These are phyloP conservation scores for Fusarium begoniae DNA, from an alignment of 2,329 filamentous ascomycete genomes.

Conservation along the genomic window DNA sequence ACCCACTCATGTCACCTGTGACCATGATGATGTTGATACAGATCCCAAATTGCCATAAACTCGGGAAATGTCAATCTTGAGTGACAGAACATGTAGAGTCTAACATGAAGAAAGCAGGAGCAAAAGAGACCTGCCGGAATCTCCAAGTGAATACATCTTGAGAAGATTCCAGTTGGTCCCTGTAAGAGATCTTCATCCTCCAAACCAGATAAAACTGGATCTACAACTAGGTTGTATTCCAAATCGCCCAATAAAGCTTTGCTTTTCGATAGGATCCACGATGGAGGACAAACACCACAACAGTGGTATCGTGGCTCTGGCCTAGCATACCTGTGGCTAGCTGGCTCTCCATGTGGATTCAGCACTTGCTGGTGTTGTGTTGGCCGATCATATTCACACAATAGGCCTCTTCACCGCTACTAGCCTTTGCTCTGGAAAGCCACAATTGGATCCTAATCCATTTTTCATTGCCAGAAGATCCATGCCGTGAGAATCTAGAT, in stretches of 20 bases:
- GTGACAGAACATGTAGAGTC: neutral
- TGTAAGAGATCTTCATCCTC: slow-evolving; percentile 3
- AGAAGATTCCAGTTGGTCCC: neutral
- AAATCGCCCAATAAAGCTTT: slow-evolving; percentile 11
- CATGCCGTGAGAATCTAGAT: slow-evolving; percentile 10
- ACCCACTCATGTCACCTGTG: neutral
- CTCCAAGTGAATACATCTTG: neutral
- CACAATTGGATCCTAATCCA: neutral
- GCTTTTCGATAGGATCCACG: neutral
- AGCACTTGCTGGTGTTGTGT: slow-evolving; percentile 20
- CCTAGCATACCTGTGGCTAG: neutral
- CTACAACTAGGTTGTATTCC: slow-evolving; percentile 11
- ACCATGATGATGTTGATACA: neutral
- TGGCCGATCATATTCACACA: neutral
- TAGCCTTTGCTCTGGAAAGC: neutral
- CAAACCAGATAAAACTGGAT: slow-evolving; percentile 15
- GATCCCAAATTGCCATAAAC: neutral
- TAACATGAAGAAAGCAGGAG: neutral
- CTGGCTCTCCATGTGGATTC: neutral
- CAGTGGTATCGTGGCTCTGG: slow-evolving; percentile 1
- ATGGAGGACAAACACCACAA: neutral
- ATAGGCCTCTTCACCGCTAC: neutral
- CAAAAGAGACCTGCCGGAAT: neutral
- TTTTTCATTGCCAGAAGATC: neutral
- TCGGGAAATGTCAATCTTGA: neutral